These are phyloP conservation scores for Pulveroboletus sp. DNA, from an alignment of 768 basidiomycete genomes.

Conservation along the genomic window DNA sequence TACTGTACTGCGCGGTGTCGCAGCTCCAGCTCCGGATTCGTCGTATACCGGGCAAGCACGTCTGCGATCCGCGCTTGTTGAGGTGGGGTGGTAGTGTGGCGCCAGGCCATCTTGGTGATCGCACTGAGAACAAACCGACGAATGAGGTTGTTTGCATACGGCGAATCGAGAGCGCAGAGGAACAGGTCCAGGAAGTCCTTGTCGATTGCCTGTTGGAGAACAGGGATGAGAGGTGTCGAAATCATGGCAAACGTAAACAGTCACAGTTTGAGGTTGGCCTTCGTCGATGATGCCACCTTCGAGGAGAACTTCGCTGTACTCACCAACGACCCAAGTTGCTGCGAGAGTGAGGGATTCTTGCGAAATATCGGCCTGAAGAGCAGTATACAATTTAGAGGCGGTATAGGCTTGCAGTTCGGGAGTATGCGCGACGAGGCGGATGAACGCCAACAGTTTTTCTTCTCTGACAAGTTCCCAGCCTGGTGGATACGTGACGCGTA, in stretches of 20 bases:
- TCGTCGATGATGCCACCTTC: conserved; percentile 81
- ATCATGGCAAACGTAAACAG: conserved; percentile 13
- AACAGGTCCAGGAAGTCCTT: conserved; percentile 83
- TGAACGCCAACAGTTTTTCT: conserved; percentile 92
- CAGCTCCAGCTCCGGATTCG: conserved; percentile 88
- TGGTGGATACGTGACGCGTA: conserved; percentile 27
- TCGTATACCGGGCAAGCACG: conserved; percentile 75
- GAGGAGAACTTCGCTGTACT: conserved; percentile 88
- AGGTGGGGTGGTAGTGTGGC: conserved; percentile 57
- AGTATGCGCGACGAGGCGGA: conserved; percentile 93
- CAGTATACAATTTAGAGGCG: conserved; percentile 82
- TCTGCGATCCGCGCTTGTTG: conserved; percentile 80
- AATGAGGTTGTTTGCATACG: conserved; percentile 86
- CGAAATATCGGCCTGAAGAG: conserved; percentile 87
- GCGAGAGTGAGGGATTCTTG: conserved; percentile 94
- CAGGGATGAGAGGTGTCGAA: not conserved
- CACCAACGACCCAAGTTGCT: conserved; percentile 93
- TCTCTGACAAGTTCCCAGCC: conserved; percentile 98
- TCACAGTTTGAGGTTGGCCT: conserved; percentile 66
- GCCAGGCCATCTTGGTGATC: conserved; percentile 85
- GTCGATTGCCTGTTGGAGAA: conserved; percentile 57
- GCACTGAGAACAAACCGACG: conserved; percentile 91
- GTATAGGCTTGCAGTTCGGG: conserved; percentile 97
- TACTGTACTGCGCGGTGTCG: conserved; percentile 97
- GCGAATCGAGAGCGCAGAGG: conserved; percentile 83